These are phyloP conservation scores for Sporobolomyces pararoseus DNA, from an alignment of 768 basidiomycete species.

Conservation along the genomic window DNA sequence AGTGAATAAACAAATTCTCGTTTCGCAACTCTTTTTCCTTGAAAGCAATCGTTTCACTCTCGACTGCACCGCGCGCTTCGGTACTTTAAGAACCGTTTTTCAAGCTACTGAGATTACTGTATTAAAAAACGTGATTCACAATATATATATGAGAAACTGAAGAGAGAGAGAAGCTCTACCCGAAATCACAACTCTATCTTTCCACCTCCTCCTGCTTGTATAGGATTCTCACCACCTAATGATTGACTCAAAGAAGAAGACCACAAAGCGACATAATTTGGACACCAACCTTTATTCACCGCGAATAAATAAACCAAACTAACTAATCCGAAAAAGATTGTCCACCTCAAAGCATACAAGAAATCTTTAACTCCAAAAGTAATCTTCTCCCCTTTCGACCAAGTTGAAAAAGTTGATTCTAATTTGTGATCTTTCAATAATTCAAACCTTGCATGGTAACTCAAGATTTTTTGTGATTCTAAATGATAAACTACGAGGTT, in stretches of 20 bases:
- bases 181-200: neutral
- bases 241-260: neutral
- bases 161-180: neutral
- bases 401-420: slow-evolving; percentile 29
- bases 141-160: neutral
- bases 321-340: slow-evolving; percentile 14
- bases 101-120: neutral
- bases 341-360: slow-evolving; percentile 31
- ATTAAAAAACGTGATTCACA: neutral
- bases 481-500: slow-evolving; percentile 40
- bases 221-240: too few species aligned
- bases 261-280: neutral
- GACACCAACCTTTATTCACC: neutral
- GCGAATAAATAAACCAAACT: slow-evolving; percentile 5
- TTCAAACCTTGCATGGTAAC: slow-evolving; percentile 33
- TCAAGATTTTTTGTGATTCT: slow-evolving; percentile 18
- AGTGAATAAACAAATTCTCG: too few species aligned
- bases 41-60: too few species aligned
- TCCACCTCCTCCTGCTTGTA: neutral
- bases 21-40: too few species aligned
- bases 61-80: too few species aligned
- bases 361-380: slow-evolving; percentile 10
- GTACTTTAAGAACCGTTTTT: too few species aligned
- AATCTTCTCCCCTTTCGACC: slow-evolving; percentile 39
- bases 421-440: slow-evolving; percentile 10